Base-by-base conservation (phyloP, 2,329 filamentous ascomycete species). In the Diaporthe aspalathi region DNA sequence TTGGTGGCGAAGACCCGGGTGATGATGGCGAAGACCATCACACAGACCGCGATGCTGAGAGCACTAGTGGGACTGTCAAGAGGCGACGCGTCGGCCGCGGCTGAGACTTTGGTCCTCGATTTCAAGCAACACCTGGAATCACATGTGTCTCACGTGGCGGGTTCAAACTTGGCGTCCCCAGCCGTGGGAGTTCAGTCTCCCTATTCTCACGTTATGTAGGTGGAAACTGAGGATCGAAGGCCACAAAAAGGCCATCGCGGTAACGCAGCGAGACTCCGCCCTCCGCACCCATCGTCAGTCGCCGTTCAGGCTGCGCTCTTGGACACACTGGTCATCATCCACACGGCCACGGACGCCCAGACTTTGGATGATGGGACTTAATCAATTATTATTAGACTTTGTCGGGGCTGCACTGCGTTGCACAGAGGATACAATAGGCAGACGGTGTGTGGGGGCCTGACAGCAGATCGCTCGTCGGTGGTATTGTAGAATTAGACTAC, bases 31-130 rank as follows among this genome's bases (percentile, higher is more conserved):
- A 70, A 9, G 73, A 68, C 9, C 57, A 63, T 11, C 70, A 56
- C 20, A 72, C 70, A 2, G 57, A 73, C 24, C 68, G 38, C 4
- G 76, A 74, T 27, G 72, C 67, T 4, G 72, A 73, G 40, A 70
- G 70, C 12, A 52, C 72, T 12, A 50, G 70, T 22, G 74, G 76
- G 22, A 75, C 73, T 9, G 60, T 47, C 32, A 78, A 78, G 73
- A 72, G 76, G 22, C 74, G 77, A 27, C 74, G 77, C 20, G 71
- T 76, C 16, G 74, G 73, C 1, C 73, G 76, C 1, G 76, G 74
- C 6, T 76, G 45, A 69, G 54, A 68, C 53, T 56, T n/a, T 40
- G 24, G 40, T 3, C 27, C 16, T 38, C 24, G 6, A 35, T 14
- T n/a, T 50, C 14, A n/a, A n/a, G 38, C 7, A 9, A 4, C 17